Conservation (phyloP, 2,329 filamentous ascomycete genomes). For the Colletotrichum zoysiae region DNA sequence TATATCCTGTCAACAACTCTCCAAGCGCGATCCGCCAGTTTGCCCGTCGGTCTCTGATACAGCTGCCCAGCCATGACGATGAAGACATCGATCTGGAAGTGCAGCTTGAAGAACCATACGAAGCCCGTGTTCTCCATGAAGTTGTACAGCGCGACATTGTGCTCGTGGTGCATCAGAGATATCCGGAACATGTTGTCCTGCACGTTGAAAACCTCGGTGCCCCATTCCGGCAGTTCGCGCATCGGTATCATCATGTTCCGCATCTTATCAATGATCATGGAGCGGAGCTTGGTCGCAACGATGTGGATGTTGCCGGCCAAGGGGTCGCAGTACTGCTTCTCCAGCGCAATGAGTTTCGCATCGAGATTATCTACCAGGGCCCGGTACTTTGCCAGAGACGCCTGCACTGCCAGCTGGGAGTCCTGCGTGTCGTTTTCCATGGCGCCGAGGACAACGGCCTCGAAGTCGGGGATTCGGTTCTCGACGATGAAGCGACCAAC, state of each 20-base stretch:
- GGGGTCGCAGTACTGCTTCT: conserved; percentile 64
- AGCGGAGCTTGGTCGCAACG: conserved; percentile 61
- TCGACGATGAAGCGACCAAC: conserved; percentile 64
- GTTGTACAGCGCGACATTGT: conserved; percentile 60
- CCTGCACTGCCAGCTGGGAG: conserved; percentile 61
- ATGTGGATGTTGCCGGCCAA: conserved; percentile 65
- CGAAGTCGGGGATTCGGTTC: conserved; percentile 55
- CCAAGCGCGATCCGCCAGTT: conserved; percentile 68
- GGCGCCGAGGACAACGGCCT: conserved; percentile 54
- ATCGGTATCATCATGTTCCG: conserved; percentile 61
- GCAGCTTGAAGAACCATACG: conserved; percentile 66
- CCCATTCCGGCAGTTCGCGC: conserved; percentile 61
- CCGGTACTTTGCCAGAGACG: conserved; percentile 58
- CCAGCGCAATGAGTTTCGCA: conserved; percentile 57
- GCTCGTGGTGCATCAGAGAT: conserved; percentile 62
- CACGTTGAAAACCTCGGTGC: conserved; percentile 61
- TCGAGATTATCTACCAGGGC: conserved; percentile 58
- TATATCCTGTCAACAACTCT: conserved; percentile 60
- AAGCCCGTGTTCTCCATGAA: conserved; percentile 61
- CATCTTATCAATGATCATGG: conserved; percentile 64
- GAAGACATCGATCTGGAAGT: conserved; percentile 70
- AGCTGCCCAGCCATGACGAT: conserved; percentile 68
- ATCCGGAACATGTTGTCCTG: conserved; percentile 70
- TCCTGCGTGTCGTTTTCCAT: conserved; percentile 57
- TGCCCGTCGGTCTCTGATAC: conserved; percentile 59